Base-by-base conservation (phyloP, 352 stramenopile species). In the Pythium oligandrum region DNA sequence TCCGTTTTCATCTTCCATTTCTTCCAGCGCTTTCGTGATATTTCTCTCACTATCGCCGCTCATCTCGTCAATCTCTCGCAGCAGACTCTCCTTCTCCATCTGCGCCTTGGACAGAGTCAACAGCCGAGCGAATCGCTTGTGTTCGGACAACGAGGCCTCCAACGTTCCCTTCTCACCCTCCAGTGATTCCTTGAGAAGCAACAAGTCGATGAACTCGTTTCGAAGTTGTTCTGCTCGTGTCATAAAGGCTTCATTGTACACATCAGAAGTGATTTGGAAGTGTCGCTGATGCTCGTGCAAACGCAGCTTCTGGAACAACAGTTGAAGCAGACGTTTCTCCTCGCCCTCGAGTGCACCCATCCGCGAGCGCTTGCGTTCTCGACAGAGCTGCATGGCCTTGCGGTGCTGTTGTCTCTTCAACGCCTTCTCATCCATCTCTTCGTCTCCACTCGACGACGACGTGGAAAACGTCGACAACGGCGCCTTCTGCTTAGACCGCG, bases 351-450 rank as follows among this genome's bases (percentile, higher is more conserved):
- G 39, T 17, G 42, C 39, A 40, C 36, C 44, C 59, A 66, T 58
- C 35, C 59, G 59, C 40, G 48, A 57, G 32, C 59, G 59, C 49
- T 61, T 66, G 53, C 59, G 59, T 46, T 61, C 53, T 31, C 59
- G 43, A 47, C 53, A 61, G 43, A 50, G 59, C 53, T 61, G 59
- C 59, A 66, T 66, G 40, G 53, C 59, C 39, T 66, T 30, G 9
- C 59, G 59, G 34, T 66, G 59, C 35, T 51, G 59, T n/a, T 53
- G 32, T 0, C 59, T 44, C 59, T 61, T 61, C n/a, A 38, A 53
- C 26, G n/a, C 42, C 40, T 55, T 38, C 1, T 37, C 51, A 11
- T 55, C 51, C 7, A 38, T 39, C 10, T 56, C 58, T 34, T 52
- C 37, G 2, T 66, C 47, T 1, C 30, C 33, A 26, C 17, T 26